Evolutionary conservation across 169 alveolate species (phyloP), one percentile per base, ranked within the genome.

Genomic region (Plasmodium fragile): DNA sequence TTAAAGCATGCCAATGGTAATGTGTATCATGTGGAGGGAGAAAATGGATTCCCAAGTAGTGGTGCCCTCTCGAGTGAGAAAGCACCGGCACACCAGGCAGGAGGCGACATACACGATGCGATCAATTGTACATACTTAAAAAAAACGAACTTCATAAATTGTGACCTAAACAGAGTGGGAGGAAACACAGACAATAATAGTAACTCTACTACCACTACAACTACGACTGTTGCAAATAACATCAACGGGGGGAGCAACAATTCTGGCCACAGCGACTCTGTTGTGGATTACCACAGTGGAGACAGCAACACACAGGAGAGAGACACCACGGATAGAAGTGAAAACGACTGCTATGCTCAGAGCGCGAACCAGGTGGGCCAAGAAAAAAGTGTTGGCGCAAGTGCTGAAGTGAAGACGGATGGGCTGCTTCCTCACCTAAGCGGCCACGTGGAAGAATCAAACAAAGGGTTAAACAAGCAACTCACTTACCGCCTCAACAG

Each of bases 181-280:
- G 70, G 49, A 49, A 53, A 52, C 2, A 32, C 30, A 43, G 49
- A 55, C 30, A 73, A 82, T 16, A 36, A 34, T 13, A 84, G 78
- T 39, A 49, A 45, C 75, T 28, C 92, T 4, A 83, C 92, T 0
- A 55, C 92, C 10, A 83, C 92, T 0, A 55, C 91, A n/a, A 53
- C 77, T 5, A 85, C 59, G 1, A 49, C n/a, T 36, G n/a, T 28
- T 11, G 77, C 52, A 34, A 55, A 81, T 28, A 81, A 43, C 78
- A 81, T 32, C 32, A 22, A 28, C 6, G 55, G 22, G 69, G 69
- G 52, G 16, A 53, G 41, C 41, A 16, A 81, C 5, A 53, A 49
- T 53, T 28, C 8, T 8, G 39, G 22, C 7, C 16, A 4, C 22
- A 71, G 52, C 22, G 18, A 49, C 22, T 25, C 18, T 18, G 43